Evolutionary conservation across 202 grass and related monocot genomes (phyloP), one percentile per base, ranked within the genome.

Genomic region (Hordeum pubiflorum): DNA sequence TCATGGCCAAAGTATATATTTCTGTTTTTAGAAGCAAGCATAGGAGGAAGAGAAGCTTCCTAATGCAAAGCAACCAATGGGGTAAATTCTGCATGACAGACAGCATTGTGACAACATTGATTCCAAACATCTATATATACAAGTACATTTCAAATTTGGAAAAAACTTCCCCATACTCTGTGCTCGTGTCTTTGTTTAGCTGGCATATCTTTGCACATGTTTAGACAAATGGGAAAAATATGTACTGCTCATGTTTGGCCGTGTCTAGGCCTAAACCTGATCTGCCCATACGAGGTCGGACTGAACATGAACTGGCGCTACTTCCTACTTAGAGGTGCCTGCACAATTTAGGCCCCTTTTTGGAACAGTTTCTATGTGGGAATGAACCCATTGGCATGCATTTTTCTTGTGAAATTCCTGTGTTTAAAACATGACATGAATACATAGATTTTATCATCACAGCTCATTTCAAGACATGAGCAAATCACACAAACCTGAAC

Each of bases 1-100:
- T 72, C 58, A 34, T 13, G 12, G 34, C n/a, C 57, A 64, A 64
- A 54, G 29, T 9, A 68, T 10, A 46, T 50, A 6, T 74, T n/a
- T 64, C 12, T 87, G 33, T 72, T 52, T 57, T 20, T 39, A 75
- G 63, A 80, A 48, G 18, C 15, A 44, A 71, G 10, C 54, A 70
- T 34, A 76, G 33, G 38, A 73, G 79, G 56, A 60, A 62, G 20
- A 7, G 77, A 72, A 85, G 46, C 57, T 81, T 78, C 37, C 27
- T 78, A 50, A 3, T 58, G 26, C 44, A 58, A 75, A 75, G 17
- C 20, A 71, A 32, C 18, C 14, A 31, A 57, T 43, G 18, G 15
- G 15, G 57, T 78, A 82, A 81, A 85, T 85, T 85, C 78, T 85
- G 78, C 78, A 74, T 18, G 78, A 82, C 58, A 77, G 44, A 78